phyloP scores from a whole-genome alignment of 495 filamentous ascomycete genomes.

The Cercophora samala region DNA sequence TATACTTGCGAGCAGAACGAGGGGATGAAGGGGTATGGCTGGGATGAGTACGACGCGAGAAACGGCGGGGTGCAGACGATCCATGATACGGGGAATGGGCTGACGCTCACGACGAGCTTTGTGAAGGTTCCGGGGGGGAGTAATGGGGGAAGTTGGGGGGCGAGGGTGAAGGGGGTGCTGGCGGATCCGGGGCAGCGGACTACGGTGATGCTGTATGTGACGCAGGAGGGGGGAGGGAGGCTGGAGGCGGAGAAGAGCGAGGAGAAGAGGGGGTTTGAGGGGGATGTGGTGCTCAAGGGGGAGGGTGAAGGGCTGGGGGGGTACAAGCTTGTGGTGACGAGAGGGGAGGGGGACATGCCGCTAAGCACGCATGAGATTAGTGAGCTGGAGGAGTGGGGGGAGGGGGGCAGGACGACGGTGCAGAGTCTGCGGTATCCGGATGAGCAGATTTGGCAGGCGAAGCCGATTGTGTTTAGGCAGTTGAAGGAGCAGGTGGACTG shows the following conservation, averaged over 20 bases:
- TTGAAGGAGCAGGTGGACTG: slow-evolving; percentile 74
- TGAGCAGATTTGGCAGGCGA: slow-evolving; percentile 80
- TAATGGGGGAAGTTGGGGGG: slow-evolving; percentile 89
- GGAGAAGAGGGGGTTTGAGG: slow-evolving; percentile 57
- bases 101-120: slow-evolving; percentile 90
- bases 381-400: slow-evolving; percentile 47
- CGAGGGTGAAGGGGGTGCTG: slow-evolving; percentile 77
- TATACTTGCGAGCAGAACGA: slow-evolving; percentile 96
- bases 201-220: slow-evolving; percentile 74
- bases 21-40: slow-evolving; percentile 92
- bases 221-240: slow-evolving; percentile 68
- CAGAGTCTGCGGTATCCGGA: slow-evolving; percentile 64
- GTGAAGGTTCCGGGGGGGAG: slow-evolving; percentile 87
- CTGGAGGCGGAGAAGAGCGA: slow-evolving; percentile 56
- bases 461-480: slow-evolving; percentile 71
- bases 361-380: slow-evolving; percentile 60
- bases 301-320: slow-evolving; percentile 72
- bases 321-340: slow-evolving; percentile 77
- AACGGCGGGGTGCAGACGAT: slow-evolving; percentile 85
- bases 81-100: slow-evolving; percentile 77
- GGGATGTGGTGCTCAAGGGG: slow-evolving; percentile 70
- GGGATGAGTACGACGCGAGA: slow-evolving; percentile 92
- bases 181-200: slow-evolving; percentile 62
- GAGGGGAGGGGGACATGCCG: slow-evolving; percentile 60
- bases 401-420: slow-evolving; percentile 75